phyloP scores from a whole-genome alignment of 129 eudicot genomes.

The Lactuca sativa region DNA sequence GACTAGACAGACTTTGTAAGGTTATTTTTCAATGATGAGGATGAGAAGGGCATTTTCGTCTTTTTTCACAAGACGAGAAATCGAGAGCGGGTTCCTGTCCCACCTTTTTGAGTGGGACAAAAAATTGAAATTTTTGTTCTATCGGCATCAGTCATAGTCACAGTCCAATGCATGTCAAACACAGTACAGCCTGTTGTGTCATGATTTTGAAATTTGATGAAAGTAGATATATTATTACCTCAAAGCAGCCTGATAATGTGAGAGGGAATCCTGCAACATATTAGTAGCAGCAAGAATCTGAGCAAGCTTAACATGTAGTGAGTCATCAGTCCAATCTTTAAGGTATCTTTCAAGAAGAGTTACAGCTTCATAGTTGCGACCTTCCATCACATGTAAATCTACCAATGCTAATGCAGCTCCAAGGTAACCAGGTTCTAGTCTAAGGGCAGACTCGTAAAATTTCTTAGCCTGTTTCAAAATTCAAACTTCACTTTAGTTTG shows the following conservation, averaged over 20 bases:
- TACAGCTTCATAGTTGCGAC: conserved; percentile 91
- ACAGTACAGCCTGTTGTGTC: not conserved
- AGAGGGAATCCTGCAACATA: conserved; percentile 88
- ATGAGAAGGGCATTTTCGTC: too few species aligned
- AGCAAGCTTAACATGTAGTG: conserved; percentile 94
- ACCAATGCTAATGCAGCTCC: conserved; percentile 98
- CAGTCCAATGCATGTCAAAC: too few species aligned
- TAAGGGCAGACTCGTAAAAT: conserved; percentile 92
- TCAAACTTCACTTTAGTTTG: not conserved
- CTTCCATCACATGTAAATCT: conserved; percentile 89
- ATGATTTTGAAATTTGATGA: conserved; percentile 1
- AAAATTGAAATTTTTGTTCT: too few species aligned
- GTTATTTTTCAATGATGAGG: too few species aligned
- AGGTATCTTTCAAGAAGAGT: conserved; percentile 81
- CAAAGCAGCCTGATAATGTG: conserved; percentile 93
- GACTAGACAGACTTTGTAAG: too few species aligned
- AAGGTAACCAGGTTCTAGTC: conserved; percentile 96
- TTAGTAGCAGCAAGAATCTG: conserved; percentile 97
- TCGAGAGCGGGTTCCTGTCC: too few species aligned
- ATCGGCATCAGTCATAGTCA: too few species aligned
- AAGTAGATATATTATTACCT: conserved; percentile 40
- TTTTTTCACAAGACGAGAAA: too few species aligned
- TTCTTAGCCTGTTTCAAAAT: conserved; percentile 72
- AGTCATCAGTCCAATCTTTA: conserved; percentile 97
- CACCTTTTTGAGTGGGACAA: too few species aligned